Conservation (phyloP, 805 yeast genomes). For the Ogataea parapolymorpha region DNA sequence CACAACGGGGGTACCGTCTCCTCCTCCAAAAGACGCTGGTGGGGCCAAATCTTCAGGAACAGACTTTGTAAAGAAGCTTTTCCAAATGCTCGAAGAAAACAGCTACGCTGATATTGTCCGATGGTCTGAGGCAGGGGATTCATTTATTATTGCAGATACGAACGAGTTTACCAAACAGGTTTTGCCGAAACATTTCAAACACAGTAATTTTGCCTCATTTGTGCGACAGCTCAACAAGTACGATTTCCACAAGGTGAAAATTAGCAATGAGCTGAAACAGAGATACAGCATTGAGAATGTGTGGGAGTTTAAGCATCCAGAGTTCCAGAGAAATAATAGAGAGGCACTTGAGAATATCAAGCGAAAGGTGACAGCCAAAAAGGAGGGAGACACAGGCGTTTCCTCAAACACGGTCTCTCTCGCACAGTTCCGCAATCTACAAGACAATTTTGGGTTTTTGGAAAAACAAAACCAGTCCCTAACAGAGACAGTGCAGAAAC, state of each 20-base stretch:
- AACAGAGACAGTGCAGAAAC: constrained; percentile 33
- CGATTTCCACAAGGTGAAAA: constrained; percentile 93
- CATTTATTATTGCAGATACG: constrained; percentile 86
- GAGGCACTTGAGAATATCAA: constrained; percentile 85
- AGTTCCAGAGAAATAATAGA: constrained; percentile 70
- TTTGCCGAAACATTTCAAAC: constrained; percentile 90
- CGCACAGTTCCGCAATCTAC: constrained; percentile 23
- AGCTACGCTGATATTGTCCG: constrained; percentile 71
- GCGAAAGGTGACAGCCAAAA: constrained; percentile 63
- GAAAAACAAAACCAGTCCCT: constrained; percentile 28
- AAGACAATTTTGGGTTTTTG: constrained; percentile 30
- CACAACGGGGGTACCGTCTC: constrained; percentile 2
- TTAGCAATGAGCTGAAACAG: constrained; percentile 58
- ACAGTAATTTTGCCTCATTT: constrained; percentile 90
- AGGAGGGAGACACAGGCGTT: constrained; percentile 19
- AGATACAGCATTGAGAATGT: constrained; percentile 59
- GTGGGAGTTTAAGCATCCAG: constrained; percentile 96
- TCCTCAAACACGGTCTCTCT: constrained; percentile 19
- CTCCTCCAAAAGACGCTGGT: constrained; percentile 1
- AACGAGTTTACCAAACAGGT: constrained; percentile 86
- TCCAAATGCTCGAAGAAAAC: constrained; percentile 81
- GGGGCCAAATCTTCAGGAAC: constrained; percentile 20
- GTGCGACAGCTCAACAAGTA: constrained; percentile 95
- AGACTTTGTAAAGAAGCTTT: constrained; percentile 75
- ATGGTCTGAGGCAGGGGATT: constrained; percentile 85